Evolutionary conservation across 768 basidiomycete genomes (phyloP).

Genomic region (Panus rudis): DNA sequence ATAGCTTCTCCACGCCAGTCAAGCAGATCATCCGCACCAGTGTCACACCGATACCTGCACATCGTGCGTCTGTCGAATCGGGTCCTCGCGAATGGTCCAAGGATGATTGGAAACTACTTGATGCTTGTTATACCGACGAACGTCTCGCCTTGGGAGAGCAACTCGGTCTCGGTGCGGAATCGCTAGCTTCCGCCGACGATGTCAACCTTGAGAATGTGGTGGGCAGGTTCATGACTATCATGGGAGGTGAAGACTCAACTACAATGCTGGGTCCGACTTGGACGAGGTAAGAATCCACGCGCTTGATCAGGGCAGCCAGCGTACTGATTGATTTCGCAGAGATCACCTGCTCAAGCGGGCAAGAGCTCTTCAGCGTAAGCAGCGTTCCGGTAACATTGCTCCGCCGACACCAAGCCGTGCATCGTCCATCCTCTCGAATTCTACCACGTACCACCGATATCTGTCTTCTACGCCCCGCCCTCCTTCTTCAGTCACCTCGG

Average conservation of each 20-base stretch:
- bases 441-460: conserved; percentile 33
- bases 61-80: not conserved
- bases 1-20: conserved; percentile 1
- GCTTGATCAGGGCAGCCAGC: conserved; percentile 1
- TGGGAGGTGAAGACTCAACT: conserved; percentile 40
- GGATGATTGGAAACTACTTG: conserved; percentile 74
- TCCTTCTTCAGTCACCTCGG: conserved; percentile 4
- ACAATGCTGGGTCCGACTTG: conserved; percentile 42
- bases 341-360: conserved; percentile 44
- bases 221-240: conserved; percentile 40
- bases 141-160: conserved; percentile 41
- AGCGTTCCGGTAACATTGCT: conserved; percentile 49
- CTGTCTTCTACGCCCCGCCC: not conserved
- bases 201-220: conserved; percentile 55
- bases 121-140: conserved; percentile 72
- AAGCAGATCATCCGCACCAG: conserved; percentile 1
- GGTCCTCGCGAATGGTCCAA: conserved; percentile 50
- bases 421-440: conserved; percentile 28
- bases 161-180: conserved; percentile 22
- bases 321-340: conserved; percentile 26
- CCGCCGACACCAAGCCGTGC: conserved; percentile 42
- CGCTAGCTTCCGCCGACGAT: conserved; percentile 44
- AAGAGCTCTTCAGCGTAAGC: conserved; percentile 52
- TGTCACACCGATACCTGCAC: conserved; percentile 1
- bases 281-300: conserved; percentile 40